Percentiles rank a stretch among this genome's conserved stretches.
Evolutionary conservation across 257 asterid genomes (phyloP).

Genomic region (Solanum sejunctum): DNA sequence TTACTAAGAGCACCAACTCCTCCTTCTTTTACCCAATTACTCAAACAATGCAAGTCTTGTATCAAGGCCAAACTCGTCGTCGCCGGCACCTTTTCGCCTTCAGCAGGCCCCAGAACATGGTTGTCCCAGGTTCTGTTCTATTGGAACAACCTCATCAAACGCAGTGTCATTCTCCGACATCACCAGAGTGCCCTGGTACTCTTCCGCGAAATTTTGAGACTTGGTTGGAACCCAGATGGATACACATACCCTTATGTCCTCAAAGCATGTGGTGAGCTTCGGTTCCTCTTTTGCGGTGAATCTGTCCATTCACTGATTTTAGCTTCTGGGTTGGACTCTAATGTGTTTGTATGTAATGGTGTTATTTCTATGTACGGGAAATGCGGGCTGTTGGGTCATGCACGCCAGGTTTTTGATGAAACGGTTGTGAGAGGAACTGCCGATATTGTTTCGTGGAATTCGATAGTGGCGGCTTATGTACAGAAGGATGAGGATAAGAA

Average conservation of each 20-base stretch:
- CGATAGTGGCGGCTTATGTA: slow-evolving; percentile 43
- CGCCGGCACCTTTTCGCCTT: not conserved
- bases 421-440: slow-evolving; percentile 33
- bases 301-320: slow-evolving; percentile 44
- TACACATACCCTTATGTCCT: slow-evolving; percentile 64
- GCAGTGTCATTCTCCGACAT: slow-evolving; percentile 13
- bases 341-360: slow-evolving; percentile 76
- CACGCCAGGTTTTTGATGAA: slow-evolving; percentile 51
- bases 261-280: slow-evolving; percentile 53
- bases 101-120: not conserved
- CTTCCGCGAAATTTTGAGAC: slow-evolving; percentile 52
- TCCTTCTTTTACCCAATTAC: not conserved
- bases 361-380: slow-evolving; percentile 60
- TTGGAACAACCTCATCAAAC: slow-evolving; percentile 72
- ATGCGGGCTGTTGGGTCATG: slow-evolving; percentile 37
- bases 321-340: slow-evolving; percentile 33
- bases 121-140: slow-evolving; percentile 21
- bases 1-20: not conserved
- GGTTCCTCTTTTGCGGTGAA: slow-evolving; percentile 24
- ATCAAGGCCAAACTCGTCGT: not conserved
- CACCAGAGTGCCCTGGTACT: slow-evolving; percentile 30
- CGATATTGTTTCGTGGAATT: slow-evolving; percentile 77
- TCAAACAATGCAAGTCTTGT: slow-evolving; percentile 1
- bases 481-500: slow-evolving; percentile 30
- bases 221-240: slow-evolving; percentile 56